Base-by-base conservation (phyloP, 73 alveolate species). In the Stentor roeselii region DNA sequence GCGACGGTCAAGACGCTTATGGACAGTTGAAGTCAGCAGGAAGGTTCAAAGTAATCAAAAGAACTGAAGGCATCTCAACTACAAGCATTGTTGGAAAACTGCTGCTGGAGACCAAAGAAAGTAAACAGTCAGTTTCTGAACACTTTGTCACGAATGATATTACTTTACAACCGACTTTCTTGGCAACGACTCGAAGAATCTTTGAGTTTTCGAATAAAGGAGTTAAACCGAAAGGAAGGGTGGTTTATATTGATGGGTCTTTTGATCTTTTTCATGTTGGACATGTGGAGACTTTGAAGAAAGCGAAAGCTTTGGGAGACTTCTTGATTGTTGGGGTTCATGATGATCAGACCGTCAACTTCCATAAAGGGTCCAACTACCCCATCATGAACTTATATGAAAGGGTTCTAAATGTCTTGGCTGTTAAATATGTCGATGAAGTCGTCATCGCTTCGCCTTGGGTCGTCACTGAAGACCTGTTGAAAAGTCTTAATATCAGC, bases 371-470 rank as follows among this genome's bases (percentile, higher is more conserved):
- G 90, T 95, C 95, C 83, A 99, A 99, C 41, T 88, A 91, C 75
- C 90, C 97, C 78, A 96, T 96, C 76, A 93, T 96, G 98, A 90
- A 94, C 83, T 98, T 93, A 50, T 77, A 78, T 42, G 97, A 96
- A 89, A 91, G 99, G 87, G 84, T 94, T 58, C 98, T 93, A 61
- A 92, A 96, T 84, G 97, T 96, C 27, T 83, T 82, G 82, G 98
- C 94, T 86, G 95, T 99, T 93, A 95, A 92, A 86, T 96, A 98
- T 98, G 99, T 91, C 60, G 99, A 96, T 89, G 99, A 96, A 83
- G 99, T 96, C 60, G 85, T 96, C 84, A 90, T 93, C 83, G 97
- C 98, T 40, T 95, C 98, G 89, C 98, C 98, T 76, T 96, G 99
- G 98, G 88, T 92, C 60, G 61, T n/a, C n/a, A n/a, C 98, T 4